Evolutionary conservation across 2,329 filamentous ascomycete genomes (phyloP), one percentile per base, ranked within the genome.

Genomic region (Boeremia exigua): DNA sequence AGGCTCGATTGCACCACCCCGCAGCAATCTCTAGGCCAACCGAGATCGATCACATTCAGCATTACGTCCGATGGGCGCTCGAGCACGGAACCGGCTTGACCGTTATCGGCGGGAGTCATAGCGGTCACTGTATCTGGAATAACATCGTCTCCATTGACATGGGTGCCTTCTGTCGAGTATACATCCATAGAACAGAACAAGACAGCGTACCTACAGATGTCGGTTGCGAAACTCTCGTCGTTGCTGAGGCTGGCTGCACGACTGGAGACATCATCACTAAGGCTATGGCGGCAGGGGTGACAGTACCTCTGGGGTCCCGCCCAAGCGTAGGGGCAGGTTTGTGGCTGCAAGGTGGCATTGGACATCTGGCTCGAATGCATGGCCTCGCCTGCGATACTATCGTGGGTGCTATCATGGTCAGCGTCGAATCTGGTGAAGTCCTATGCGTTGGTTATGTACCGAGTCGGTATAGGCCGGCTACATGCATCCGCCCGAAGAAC

Each of bases 331-430:
- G 86, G 2, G 81, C 84, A 0, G 86, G 86, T 0, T 61, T 86
- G 12, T 88, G 84, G 84, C 75, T 89, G 42, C 85, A 88, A 75
- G 86, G 86, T 36, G 86, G 86, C 48, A 85, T 88, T 44, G 85
- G 86, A 2, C 84, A 87, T 60, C 73, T 86, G n/a, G 65, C 81
- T 32, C 77, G 85, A 54, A 50, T 78, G 8, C 70, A 85, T 59
- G 85, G 86, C 1, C 83, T 89, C 11, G 58, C 84, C 2, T 87
- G 84, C 60, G 86, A 88, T 59, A 68, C 80, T 39, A 82, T 88
- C 40, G 68, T 87, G n/a, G 85, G 86, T 58, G 85, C 82, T 17
- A 79, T 88, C 2, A 11, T 88, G 25, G 80, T 88, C 68, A 81
- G 80, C 59, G 78, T 84, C 48, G 65, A 74, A 0, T 79, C 80